Base-by-base conservation (phyloP, 2,329 filamentous ascomycete genomes). In the Fusarium lateritium region DNA sequence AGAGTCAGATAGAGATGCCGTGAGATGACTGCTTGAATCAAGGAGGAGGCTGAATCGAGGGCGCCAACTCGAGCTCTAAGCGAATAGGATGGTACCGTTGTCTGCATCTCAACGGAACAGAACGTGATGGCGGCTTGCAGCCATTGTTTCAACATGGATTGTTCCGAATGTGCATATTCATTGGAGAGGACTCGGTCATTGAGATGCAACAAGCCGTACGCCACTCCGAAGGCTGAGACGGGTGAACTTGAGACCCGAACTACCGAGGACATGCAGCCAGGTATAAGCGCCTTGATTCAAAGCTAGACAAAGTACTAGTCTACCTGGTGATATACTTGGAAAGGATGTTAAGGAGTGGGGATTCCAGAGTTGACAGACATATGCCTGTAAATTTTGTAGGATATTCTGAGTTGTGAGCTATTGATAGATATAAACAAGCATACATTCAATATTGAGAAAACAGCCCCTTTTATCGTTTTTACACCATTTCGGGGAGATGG, bases 401-500 rank as follows among this genome's bases (percentile, higher is more conserved):
- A 43, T 55, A 50, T 64, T 56, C 62, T 51, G 56, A 67, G 71
- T 62, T 67, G 55, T 59, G 67, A 69, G 56, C 50, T 57, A 49
- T 54, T 38, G 60, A 57, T 59, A 53, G 49, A 43, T 50, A 65
- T 65, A 56, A 53, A 64, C 54, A 68, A 69, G 64, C 65, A 61
- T 69, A 65, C 67, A 73, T 73, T 67, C 28, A 31, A 31, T 31
- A 74, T 67, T 74, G 69, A 59, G 50, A 51, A 56, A 61, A 61
- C 60, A 65, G 31, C 22, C 33, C 36, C 49, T 42, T 36, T 47
- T 65, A 49, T 54, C 56, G 58, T 70, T 69, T 31, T 62, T 65
- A 63, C 62, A 60, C 67, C 64, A 54, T 62, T 71, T 59, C 55
- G 57, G 59, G 65, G 56, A 65, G 67, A 71, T 72, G 67, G 73